Evolutionary conservation across 176 grass and related monocot genomes (phyloP).

Genomic region (Echinochloa phyllopogon): DNA sequence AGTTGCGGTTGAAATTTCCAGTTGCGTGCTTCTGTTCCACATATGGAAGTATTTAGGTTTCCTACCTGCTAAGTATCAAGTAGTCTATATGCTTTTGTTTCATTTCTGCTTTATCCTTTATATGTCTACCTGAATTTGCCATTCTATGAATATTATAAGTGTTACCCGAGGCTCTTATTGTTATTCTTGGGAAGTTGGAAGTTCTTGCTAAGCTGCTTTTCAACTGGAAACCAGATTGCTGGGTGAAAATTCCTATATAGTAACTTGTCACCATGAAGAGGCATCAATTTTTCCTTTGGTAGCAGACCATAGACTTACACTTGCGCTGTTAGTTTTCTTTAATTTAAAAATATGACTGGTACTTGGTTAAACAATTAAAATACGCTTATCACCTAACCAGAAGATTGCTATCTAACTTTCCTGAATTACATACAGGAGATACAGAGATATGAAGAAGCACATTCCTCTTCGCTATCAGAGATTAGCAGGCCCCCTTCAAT

Average conservation of each 20-base stretch:
- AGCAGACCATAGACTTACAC: constrained; percentile 11
- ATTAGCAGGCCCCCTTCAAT: constrained; percentile 64
- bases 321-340: not conserved
- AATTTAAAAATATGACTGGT: not conserved
- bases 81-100: not conserved
- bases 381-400: not conserved
- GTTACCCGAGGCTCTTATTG: not conserved
- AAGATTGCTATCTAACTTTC: constrained; percentile 36
- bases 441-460: constrained; percentile 72
- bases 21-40: not conserved
- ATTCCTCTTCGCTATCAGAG: constrained; percentile 59
- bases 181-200: not conserved
- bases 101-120: not conserved
- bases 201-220: not conserved
- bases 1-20: not conserved
- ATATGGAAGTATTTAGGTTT: constrained; percentile 9
- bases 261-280: not conserved
- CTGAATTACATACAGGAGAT: constrained; percentile 69
- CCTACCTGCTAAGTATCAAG: not conserved
- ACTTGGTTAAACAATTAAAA: constrained; percentile 10
- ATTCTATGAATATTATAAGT: not conserved
- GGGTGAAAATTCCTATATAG: constrained; percentile 1
- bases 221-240: constrained; percentile 18
- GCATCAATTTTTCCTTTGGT: constrained; percentile 3
- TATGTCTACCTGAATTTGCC: not conserved